Evolutionary conservation across 2,329 filamentous ascomycete species (phyloP).

Genomic region (Ophidiomyces ophidiicola): DNA sequence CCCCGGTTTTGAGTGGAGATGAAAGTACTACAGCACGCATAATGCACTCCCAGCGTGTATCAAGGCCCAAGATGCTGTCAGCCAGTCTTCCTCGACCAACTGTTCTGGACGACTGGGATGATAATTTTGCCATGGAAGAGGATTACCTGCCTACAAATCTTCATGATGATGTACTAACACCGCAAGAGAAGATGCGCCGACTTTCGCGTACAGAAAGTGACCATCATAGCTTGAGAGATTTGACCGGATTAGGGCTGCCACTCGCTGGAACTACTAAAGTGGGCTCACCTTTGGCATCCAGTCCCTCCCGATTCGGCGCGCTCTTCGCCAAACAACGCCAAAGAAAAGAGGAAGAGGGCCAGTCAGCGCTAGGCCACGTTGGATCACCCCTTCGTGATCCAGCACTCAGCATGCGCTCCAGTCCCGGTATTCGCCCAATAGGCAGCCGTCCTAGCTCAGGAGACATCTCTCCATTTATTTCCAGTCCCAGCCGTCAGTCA

Average conservation of each 20-base stretch:
- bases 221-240: conserved; percentile 35
- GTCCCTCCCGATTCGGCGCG: conserved; percentile 51
- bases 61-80: conserved; percentile 46
- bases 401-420: conserved; percentile 39
- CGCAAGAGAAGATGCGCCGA: conserved; percentile 48
- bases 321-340: conserved; percentile 44
- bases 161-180: conserved; percentile 51
- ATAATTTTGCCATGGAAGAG: conserved; percentile 70
- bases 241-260: conserved; percentile 41
- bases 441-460: conserved; percentile 36
- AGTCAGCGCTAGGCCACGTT: conserved; percentile 46
- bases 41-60: conserved; percentile 54
- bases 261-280: conserved; percentile 38
- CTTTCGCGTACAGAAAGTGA: conserved; percentile 48
- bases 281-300: conserved; percentile 47
- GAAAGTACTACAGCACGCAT: conserved; percentile 54
- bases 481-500: conserved; percentile 44
- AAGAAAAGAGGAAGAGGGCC: conserved; percentile 40
- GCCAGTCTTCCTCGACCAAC: conserved; percentile 46
- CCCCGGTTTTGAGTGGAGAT: conserved; percentile 48
- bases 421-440: conserved; percentile 41
- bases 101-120: conserved; percentile 46
- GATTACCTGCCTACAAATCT: conserved; percentile 68
- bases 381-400: conserved; percentile 56
- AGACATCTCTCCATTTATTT: conserved; percentile 41